Percentiles rank a stretch among this genome's conserved stretches.
Conservation (phyloP, 805 yeast species). For the Kodamaea jinghongensis region DNA sequence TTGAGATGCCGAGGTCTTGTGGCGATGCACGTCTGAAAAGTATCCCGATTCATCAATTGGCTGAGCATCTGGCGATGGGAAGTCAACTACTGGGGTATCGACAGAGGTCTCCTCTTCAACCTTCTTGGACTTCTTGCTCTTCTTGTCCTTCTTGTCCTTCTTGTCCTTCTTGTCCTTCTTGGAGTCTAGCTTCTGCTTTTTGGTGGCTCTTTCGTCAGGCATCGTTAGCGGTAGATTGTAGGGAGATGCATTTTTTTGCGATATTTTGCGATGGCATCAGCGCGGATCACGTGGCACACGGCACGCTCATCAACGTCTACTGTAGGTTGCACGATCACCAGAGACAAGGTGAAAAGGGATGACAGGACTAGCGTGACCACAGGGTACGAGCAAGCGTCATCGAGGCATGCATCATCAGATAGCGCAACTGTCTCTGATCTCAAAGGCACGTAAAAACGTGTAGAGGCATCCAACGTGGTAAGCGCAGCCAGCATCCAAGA, state of each 20-base stretch:
- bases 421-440: no score
- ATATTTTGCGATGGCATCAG: conserved; percentile 6
- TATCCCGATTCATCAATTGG: conserved; percentile 1
- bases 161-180: conserved; percentile 48
- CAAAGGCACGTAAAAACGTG: no score
- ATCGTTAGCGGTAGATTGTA: conserved; percentile 5
- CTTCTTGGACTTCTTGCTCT: conserved; percentile 1
- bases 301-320: no score
- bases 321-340: no score
- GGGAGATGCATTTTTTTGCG: no score
- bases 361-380: no score
- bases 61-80: conserved; percentile 36
- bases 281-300: no score
- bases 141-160: conserved; percentile 21
- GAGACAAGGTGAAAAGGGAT: no score
- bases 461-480: no score
- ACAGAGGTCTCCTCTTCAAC: not conserved
- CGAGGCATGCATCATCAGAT: no score
- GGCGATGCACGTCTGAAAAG: conserved; percentile 42
- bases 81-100: conserved; percentile 24
- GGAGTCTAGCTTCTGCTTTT: conserved; percentile 51
- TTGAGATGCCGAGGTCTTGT: conserved; percentile 61
- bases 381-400: no score
- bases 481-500: no score
- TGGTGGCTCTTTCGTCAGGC: conserved; percentile 40